Percentiles rank a stretch among this genome's conserved stretches.
phyloP scores from a whole-genome alignment of 768 basidiomycete genomes.

The Calocybe indica region DNA sequence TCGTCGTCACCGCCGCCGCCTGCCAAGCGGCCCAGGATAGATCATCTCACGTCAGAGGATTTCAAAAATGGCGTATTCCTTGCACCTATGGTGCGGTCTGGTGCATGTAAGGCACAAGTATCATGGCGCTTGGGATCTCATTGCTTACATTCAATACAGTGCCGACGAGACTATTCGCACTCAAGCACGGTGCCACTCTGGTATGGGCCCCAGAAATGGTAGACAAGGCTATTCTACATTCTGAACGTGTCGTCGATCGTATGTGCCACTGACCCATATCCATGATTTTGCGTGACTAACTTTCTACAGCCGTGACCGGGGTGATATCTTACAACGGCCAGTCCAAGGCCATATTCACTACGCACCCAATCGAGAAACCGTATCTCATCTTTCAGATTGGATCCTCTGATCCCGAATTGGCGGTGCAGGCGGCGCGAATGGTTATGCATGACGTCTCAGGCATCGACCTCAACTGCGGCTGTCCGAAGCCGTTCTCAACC shows the following conservation, averaged over 20 bases:
- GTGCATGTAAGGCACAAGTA: constrained; percentile 42
- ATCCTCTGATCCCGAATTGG: constrained; percentile 81
- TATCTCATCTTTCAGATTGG: constrained; percentile 96
- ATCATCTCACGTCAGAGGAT: constrained; percentile 60
- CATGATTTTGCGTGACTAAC: too few relatives aligned
- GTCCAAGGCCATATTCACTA: constrained; percentile 82
- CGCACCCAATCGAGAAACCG: constrained; percentile 91
- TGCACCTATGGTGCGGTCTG: constrained; percentile 98
- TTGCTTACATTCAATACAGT: constrained; percentile 38
- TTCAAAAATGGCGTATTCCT: constrained; percentile 89
- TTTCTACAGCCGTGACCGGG: constrained; percentile 65
- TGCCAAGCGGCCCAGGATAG: constrained; percentile 49
- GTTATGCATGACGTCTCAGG: constrained; percentile 89
- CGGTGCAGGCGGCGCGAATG: constrained; percentile 84
- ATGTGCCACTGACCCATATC: constrained; percentile 18
- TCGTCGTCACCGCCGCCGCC: constrained; percentile 43
- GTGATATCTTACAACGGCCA: constrained; percentile 84
- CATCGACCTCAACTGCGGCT: constrained; percentile 96
- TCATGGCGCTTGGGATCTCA: constrained; percentile 10
- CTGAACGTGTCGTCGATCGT: constrained; percentile 85
- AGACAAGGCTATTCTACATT: constrained; percentile 90
- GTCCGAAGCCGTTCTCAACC: constrained; percentile 94
- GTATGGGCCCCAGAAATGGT: constrained; percentile 98
- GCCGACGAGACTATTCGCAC: constrained; percentile 76
- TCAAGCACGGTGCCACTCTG: constrained; percentile 89